Percentiles rank a stretch among this genome's conserved stretches.
Conservation (phyloP, 441 rosid species). For the Populus hybrid region DNA sequence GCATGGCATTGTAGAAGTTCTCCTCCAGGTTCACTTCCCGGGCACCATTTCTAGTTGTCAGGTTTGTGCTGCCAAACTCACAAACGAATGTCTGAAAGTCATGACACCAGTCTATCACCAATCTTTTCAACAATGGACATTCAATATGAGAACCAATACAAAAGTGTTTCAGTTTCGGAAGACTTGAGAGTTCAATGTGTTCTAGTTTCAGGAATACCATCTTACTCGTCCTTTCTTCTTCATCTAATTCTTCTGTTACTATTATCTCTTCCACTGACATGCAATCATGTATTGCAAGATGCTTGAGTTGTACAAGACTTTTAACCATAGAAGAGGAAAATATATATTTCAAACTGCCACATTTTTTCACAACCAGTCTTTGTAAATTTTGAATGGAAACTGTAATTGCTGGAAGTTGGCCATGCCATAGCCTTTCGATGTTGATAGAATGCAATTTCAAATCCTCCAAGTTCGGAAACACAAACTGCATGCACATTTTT, state of each 20-base stretch:
- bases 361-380: neutral
- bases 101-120: no score
- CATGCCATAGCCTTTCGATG: neutral
- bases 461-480: neutral
- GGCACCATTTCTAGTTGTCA: no score
- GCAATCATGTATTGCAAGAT: neutral
- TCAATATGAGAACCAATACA: slow-evolving; percentile 3
- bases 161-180: slow-evolving; percentile 13
- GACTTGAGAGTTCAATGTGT: neutral
- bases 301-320: slow-evolving; percentile 2
- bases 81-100: slow-evolving; percentile 3
- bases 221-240: neutral
- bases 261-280: slow-evolving; percentile 10
- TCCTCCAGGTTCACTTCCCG: neutral
- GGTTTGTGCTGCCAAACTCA: neutral
- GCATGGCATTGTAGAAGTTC: neutral
- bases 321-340: slow-evolving; percentile 4
- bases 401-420: neutral
- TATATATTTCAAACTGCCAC: neutral
- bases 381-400: neutral
- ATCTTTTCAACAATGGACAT: slow-evolving; percentile 3
- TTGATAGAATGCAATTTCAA: neutral
- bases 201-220: neutral
- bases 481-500: neutral
- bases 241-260: neutral